Evolutionary conservation across 1,139 yeast species (phyloP), one percentile per base, ranked within the genome.

Genomic region (Lodderomyces elongisporus): DNA sequence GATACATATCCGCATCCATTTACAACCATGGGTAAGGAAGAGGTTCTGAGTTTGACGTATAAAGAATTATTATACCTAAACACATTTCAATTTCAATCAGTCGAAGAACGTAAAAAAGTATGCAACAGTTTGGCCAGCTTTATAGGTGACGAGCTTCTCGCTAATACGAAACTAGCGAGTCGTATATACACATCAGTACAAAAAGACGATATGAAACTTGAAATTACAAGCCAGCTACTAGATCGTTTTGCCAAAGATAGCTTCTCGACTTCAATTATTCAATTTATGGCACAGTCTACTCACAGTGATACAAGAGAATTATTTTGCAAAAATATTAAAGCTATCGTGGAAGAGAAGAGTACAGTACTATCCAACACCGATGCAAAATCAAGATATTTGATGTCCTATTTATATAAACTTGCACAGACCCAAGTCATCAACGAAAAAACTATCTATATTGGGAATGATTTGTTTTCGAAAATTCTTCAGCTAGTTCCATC

Each of bases 351-450:
- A n/a, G n/a, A n/a, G n/a, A n/a, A n/a, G n/a, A n/a, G n/a, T n/a
- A n/a, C n/a, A n/a, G n/a, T n/a, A n/a, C n/a, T n/a, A n/a, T n/a
- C n/a, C n/a, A n/a, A n/a, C n/a, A n/a, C n/a, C n/a, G 22, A 18
- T 10, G 22, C 22, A 18, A 18, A 10, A 18, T 18, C 7, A 7
- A 10, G 22, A 18, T 18, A 18, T 18, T 18, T 7, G 10, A 18
- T 18, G 22, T 18, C 22, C 7, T 18, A 18, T 18, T 18, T 18
- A 18, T 18, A 18, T 10, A 47, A 46, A n/a, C n/a, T n/a, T n/a
- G n/a, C n/a, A n/a, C n/a, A n/a, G n/a, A n/a, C n/a, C n/a, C 49
- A 47, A n/a, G 38, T 44, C 3, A 42, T 54, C 17, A 66, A 62
- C 38, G 31, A 51, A 1, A 36, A 33, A 1, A 56, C 65, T 5